phyloP scores from a whole-genome alignment of 2,329 filamentous ascomycete species.

The Emmonsiellopsis sp. region DNA sequence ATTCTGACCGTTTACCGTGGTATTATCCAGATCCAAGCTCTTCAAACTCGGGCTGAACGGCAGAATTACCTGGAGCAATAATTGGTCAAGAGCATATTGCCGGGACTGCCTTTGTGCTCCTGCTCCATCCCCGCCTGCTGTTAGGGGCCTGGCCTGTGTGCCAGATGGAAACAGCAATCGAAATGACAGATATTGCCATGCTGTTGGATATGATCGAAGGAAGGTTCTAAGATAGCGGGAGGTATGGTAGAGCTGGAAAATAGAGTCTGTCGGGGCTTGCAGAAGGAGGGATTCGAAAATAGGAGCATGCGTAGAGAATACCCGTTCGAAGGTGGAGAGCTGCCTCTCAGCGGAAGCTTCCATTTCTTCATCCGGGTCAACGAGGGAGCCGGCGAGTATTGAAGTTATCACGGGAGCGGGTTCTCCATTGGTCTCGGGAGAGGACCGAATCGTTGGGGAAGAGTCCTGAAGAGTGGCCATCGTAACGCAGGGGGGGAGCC shows the following conservation, averaged over 20 bases:
- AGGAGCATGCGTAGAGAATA: constrained; percentile 48
- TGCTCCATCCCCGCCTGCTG: constrained; percentile 20
- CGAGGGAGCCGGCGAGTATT: constrained; percentile 10
- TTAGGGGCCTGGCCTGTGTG: constrained; percentile 24
- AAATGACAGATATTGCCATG: constrained; percentile 53
- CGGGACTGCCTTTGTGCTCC: constrained; percentile 40
- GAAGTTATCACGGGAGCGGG: background rate
- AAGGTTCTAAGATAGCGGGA: constrained; percentile 46
- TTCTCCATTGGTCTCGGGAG: background rate
- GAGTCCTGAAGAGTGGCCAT: background rate
- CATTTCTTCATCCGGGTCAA: constrained; percentile 17
- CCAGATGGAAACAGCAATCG: constrained; percentile 38
- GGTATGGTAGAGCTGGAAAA: constrained; percentile 51
- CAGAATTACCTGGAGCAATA: constrained; percentile 46
- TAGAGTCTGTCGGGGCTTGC: constrained; percentile 46
- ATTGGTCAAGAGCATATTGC: constrained; percentile 49
- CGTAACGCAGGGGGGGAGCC: background rate
- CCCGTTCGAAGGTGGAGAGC: constrained; percentile 43
- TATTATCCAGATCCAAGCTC: constrained; percentile 52
- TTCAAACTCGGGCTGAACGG: constrained; percentile 48
- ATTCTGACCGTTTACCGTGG: constrained; percentile 48
- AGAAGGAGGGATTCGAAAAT: constrained; percentile 50
- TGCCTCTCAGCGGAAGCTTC: constrained; percentile 17
- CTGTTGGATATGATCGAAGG: constrained; percentile 47
- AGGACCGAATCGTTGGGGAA: background rate